These are phyloP conservation scores for Cordia subcordata DNA, from an alignment of 257 asterid species.

Conservation along the genomic window DNA sequence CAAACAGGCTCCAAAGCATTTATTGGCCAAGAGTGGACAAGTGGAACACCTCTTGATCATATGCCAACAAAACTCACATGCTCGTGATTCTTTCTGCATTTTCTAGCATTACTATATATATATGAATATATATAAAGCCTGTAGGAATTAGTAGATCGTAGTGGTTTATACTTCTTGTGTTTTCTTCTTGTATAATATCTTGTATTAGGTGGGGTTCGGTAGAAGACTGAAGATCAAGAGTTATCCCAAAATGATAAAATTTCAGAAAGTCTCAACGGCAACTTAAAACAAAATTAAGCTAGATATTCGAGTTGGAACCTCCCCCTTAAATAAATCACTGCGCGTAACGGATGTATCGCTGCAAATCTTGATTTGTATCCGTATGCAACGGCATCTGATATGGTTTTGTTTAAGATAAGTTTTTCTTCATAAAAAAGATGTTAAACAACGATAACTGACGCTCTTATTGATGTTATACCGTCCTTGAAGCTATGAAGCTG, in stretches of 20 bases:
- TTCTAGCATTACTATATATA: slow-evolving; percentile 14
- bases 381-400: too few relatives aligned
- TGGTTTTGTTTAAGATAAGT: too few relatives aligned
- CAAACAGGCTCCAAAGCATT: too few relatives aligned
- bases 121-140: slow-evolving; percentile 8
- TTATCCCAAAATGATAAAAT: slow-evolving; percentile 6
- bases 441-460: too few relatives aligned
- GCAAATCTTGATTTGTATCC: too few relatives aligned
- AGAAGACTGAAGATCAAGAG: slow-evolving; percentile 22
- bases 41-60: slow-evolving; percentile 18
- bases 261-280: slow-evolving; percentile 18
- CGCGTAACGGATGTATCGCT: too few relatives aligned
- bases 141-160: slow-evolving; percentile 21
- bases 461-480: too few relatives aligned
- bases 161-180: slow-evolving; percentile 37
- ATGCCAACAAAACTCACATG: slow-evolving; percentile 23
- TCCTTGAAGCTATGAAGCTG: too few relatives aligned
- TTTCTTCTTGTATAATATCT: slow-evolving; percentile 39
- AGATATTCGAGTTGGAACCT: too few relatives aligned
- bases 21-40: slow-evolving; percentile 11
- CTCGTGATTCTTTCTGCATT: not conserved
- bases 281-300: slow-evolving; percentile 16
- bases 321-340: too few relatives aligned
- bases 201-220: slow-evolving; percentile 79
- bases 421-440: too few relatives aligned